Base-by-base conservation (phyloP, 352 stramenopile species). In the Stephanocyclus meneghinianus region DNA sequence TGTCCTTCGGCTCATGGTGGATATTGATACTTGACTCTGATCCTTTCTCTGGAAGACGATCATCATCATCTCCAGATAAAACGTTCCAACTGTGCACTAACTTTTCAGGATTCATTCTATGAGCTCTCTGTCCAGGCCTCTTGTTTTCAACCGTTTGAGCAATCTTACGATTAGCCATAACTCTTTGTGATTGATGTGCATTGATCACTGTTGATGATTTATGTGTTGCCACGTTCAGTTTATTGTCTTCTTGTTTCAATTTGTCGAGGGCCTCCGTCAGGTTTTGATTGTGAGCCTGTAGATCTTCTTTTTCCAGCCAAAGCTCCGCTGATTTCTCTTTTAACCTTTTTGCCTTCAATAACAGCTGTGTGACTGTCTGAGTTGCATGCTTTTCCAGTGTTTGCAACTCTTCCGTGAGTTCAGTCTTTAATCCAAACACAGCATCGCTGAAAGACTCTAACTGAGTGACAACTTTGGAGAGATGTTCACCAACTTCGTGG, bases 341-440 rank as follows among this genome's bases (percentile, higher is more conserved):
- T 11, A 59, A 6, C 10, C 10, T 59, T 7, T 26, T 15, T 30
- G 50, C 50, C 10, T n/a, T 15, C 10, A n/a, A 59, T 32, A 21
- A 53, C 45, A 59, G n/a, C 2, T 59, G 15, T 56, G 5, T 56
- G 15, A 59, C n/a, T 11, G 15, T 8, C 4, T 32, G 50, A 5
- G 18, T 26, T 32, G 18, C 8, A 59, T 59, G 10, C 18, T 59
- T 30, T 15, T 59, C 4, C 2, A 15, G 15, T 59, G 15, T 59
- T 59, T 26, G 50, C 30, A 59, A 32, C 50, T 26, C 18, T 5
- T 26, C n/a, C 29, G 21, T 42, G 11, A 71, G 1, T 44, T 56
- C 13, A 32, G 26, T 37, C n/a, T 79, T 73, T 30, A 79, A 26
- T 44, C 71, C 61, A 32, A 61, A 26, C 35, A 73, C 66, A 16